phyloP scores from a whole-genome alignment of 495 filamentous ascomycete species.

The Trichoderma parareesei region DNA sequence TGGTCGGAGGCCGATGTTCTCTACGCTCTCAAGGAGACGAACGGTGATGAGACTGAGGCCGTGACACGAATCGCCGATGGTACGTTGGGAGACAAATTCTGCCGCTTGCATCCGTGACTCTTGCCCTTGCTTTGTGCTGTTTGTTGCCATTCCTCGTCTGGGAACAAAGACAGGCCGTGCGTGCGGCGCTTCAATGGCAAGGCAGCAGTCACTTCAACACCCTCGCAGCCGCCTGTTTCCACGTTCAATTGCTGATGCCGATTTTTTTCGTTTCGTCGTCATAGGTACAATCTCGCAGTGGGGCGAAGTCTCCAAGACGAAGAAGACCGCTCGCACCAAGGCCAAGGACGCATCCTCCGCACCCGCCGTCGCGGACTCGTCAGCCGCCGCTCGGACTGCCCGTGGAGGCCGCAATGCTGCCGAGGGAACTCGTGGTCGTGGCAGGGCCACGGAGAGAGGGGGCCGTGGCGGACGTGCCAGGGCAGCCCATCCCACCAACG shows the following conservation, averaged over 20 bases:
- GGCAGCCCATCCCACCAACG: constrained; percentile 45
- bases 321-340: constrained; percentile 78
- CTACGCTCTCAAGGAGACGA: constrained; percentile 82
- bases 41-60: constrained; percentile 76
- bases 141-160: not conserved
- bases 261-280: constrained; percentile 7
- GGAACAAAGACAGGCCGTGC: not conserved
- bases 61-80: constrained; percentile 89
- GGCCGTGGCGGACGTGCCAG: constrained; percentile 62
- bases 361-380: constrained; percentile 37
- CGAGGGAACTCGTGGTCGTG: constrained; percentile 60
- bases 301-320: constrained; percentile 90
- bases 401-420: constrained; percentile 61
- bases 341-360: constrained; percentile 59
- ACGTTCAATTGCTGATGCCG: constrained; percentile 20
- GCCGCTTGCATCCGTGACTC: not conserved
- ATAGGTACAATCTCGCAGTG: constrained; percentile 86
- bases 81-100: constrained; percentile 31
- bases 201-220: not conserved
- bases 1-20: constrained; percentile 91
- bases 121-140: constrained; percentile 12
- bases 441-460: constrained; percentile 61
- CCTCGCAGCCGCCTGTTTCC: not conserved
- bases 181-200: not conserved
- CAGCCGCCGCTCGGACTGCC: constrained; percentile 25